Percentiles rank a stretch among this genome's conserved stretches.
Conservation (phyloP, 73 alveolate genomes). For the Loxodes magnus region DNA sequence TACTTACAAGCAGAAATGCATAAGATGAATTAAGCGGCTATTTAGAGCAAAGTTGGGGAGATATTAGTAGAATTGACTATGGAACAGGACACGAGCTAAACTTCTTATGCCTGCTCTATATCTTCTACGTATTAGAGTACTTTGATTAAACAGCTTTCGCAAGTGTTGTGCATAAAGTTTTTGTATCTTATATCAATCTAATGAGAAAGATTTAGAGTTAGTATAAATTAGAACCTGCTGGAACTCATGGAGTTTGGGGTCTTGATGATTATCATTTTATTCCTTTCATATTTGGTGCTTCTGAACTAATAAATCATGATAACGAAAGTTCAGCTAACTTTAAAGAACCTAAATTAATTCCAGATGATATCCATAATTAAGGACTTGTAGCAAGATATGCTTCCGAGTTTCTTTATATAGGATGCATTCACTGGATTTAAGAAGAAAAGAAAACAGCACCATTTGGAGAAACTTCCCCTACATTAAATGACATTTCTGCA, state of each 20-base stretch:
- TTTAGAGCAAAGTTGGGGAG: slow-evolving; percentile 88
- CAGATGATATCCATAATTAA: slow-evolving; percentile 70
- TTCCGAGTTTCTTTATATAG: slow-evolving; percentile 78
- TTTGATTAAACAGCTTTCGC: slow-evolving; percentile 37
- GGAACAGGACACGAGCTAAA: slow-evolving; percentile 98
- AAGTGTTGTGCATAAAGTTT: slow-evolving; percentile 53
- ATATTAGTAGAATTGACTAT: slow-evolving; percentile 90
- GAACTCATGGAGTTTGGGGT: slow-evolving; percentile 99
- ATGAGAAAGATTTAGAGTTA: slow-evolving; percentile 86
- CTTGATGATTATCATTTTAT: slow-evolving; percentile 94
- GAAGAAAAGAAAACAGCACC: slow-evolving; percentile 82
- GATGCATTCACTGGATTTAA: slow-evolving; percentile 81
- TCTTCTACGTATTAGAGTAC: slow-evolving; percentile 59
- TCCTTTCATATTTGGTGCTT: slow-evolving; percentile 94
- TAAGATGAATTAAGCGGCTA: slow-evolving; percentile 73
- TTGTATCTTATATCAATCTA: slow-evolving; percentile 72
- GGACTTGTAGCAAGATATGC: slow-evolving; percentile 37
- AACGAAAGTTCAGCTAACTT: no score
- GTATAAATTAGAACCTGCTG: slow-evolving; percentile 98
- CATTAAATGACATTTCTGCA: slow-evolving; percentile 81
- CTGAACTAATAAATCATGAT: slow-evolving; percentile 64
- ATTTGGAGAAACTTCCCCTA: slow-evolving; percentile 96
- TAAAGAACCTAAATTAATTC: slow-evolving; percentile 40
- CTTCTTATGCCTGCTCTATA: slow-evolving; percentile 68
- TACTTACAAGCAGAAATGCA: slow-evolving; percentile 24